Conservation (phyloP, 495 filamentous ascomycete species). For the Beverwykella pulmonaria region DNA sequence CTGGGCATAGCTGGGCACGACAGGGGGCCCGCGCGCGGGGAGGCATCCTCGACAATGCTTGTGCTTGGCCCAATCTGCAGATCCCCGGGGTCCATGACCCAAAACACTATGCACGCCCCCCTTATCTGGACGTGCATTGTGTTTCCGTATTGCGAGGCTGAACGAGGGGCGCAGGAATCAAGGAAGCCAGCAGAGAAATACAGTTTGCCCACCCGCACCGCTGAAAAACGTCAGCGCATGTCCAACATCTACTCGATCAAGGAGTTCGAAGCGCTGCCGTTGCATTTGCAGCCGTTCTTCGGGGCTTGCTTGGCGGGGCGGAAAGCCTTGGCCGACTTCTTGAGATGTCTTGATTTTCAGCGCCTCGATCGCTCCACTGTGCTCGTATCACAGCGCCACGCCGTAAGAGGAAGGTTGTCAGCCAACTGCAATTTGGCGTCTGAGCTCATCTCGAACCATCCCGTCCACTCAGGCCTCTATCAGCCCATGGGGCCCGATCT, state of each 20-base stretch:
- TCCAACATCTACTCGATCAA: neutral
- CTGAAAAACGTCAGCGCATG: too few relatives aligned
- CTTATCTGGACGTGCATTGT: conserved; percentile 27
- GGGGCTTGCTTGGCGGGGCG: conserved; percentile 14
- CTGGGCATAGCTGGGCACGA: too few relatives aligned
- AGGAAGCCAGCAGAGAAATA: too few relatives aligned
- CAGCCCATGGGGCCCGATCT: too few relatives aligned
- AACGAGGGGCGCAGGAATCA: too few relatives aligned
- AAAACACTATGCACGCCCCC: neutral
- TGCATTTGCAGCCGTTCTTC: neutral
- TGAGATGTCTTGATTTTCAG: too few relatives aligned
- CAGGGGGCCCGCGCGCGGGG: neutral
- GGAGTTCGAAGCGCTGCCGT: neutral
- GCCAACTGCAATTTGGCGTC: neutral
- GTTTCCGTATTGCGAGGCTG: too few relatives aligned
- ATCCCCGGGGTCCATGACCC: conserved; percentile 8
- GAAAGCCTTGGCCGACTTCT: conserved; percentile 1
- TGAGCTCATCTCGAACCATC: neutral
- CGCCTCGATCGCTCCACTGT: too few relatives aligned
- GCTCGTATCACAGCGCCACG: neutral
- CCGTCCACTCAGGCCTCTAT: too few relatives aligned
- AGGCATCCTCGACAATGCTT: conserved; percentile 16
- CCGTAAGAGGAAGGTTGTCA: conserved; percentile 13
- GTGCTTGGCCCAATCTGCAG: conserved; percentile 15
- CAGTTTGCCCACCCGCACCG: too few relatives aligned